Conservation (phyloP, 352 stramenopile species). For the Phytophthora idaei region DNA sequence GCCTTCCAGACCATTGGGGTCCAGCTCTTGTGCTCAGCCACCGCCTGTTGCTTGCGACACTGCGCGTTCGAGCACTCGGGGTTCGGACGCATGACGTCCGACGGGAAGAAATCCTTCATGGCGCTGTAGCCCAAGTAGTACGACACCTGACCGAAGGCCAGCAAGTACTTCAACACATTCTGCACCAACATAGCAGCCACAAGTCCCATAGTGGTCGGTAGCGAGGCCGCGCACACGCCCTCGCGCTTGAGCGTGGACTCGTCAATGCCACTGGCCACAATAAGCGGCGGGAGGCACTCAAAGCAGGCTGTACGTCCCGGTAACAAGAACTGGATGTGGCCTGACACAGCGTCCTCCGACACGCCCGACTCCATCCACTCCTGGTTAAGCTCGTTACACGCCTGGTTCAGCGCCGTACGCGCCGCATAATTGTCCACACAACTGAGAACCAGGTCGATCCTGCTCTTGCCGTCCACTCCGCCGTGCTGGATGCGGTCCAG, state of each 20-base stretch:
- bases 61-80: constrained; percentile 81
- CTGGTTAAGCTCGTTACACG: constrained; percentile 87
- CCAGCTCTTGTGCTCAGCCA: constrained; percentile 53
- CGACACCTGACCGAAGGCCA: constrained; percentile 86
- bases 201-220: constrained; percentile 91
- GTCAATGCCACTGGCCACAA: constrained; percentile 86
- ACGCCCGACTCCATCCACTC: constrained; percentile 92
- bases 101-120: constrained; percentile 89
- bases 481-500: constrained; percentile 78
- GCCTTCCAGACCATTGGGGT: constrained; percentile 76
- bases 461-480: constrained; percentile 54
- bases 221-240: constrained; percentile 86
- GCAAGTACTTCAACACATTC: constrained; percentile 88
- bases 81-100: constrained; percentile 82
- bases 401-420: constrained; percentile 86
- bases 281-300: constrained; percentile 87
- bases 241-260: constrained; percentile 90
- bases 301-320: constrained; percentile 89
- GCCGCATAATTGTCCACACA: constrained; percentile 93
- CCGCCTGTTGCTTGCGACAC: constrained; percentile 75
- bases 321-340: constrained; percentile 89
- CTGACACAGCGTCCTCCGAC: constrained; percentile 89
- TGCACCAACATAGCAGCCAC: constrained; percentile 88
- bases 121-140: constrained; percentile 91
- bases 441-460: constrained; percentile 85